These are phyloP conservation scores for Grosmannia serpens DNA, from an alignment of 2,329 filamentous ascomycete genomes.

Conservation along the genomic window DNA sequence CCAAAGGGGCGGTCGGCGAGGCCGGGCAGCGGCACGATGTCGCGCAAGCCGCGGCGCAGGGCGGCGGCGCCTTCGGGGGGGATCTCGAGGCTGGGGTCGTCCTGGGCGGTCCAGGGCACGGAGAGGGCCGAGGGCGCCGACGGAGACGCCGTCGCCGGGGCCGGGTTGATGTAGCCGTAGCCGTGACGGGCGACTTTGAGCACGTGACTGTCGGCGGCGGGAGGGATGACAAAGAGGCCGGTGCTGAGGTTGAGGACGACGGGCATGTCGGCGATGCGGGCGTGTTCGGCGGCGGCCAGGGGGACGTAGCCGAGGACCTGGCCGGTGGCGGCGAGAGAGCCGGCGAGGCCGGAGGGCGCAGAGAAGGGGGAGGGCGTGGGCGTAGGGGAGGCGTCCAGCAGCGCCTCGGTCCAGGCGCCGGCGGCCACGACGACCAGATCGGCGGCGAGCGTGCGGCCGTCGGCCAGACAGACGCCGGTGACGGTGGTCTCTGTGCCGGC, in stretches of 20 bases:
- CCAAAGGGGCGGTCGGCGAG: constrained; percentile 49
- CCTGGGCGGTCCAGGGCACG: constrained; percentile 35
- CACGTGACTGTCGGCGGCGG: constrained; percentile 33
- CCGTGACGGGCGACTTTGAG: constrained; percentile 61
- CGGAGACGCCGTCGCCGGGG: constrained; percentile 24
- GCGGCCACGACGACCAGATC: constrained; percentile 71
- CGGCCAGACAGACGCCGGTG: constrained; percentile 40
- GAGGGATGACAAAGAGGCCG: constrained; percentile 66
- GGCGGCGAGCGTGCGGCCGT: constrained; percentile 24
- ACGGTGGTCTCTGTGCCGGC: constrained; percentile 21
- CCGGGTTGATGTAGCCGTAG: constrained; percentile 53
- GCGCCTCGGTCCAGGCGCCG: constrained; percentile 71
- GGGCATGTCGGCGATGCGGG: constrained; percentile 51
- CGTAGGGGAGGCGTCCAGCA: not conserved
- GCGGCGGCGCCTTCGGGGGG: constrained; percentile 49
- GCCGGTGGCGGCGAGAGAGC: constrained; percentile 67
- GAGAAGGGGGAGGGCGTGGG: not conserved
- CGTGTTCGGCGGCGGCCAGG: constrained; percentile 58
- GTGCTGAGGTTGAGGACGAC: constrained; percentile 61
- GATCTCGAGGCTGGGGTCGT: constrained; percentile 35
- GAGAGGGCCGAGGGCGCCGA: constrained; percentile 23
- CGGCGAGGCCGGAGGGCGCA: constrained; percentile 54
- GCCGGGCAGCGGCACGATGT: constrained; percentile 45
- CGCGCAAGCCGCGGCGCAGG: constrained; percentile 47
- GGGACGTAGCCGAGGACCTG: constrained; percentile 70